Conservation (phyloP, 2,329 filamentous ascomycete genomes). For the Huntiella decipiens region DNA sequence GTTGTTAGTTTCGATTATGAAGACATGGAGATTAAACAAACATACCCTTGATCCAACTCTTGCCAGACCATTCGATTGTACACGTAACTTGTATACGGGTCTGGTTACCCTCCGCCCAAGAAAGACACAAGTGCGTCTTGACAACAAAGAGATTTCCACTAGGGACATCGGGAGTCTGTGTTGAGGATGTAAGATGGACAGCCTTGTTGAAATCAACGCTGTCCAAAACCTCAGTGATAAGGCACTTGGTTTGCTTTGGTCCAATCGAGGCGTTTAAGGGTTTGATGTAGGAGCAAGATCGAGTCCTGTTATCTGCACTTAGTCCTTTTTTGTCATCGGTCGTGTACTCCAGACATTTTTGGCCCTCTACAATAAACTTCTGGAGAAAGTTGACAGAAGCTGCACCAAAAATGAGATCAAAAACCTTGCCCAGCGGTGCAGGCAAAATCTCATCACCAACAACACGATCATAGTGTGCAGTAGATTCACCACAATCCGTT, state of each 20-base stretch:
- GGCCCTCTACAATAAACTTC: conserved; percentile 69
- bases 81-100: conserved; percentile 79
- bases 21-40: conserved; percentile 2
- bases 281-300: conserved; percentile 78
- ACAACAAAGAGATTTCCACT: conserved; percentile 79
- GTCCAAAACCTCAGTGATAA: conserved; percentile 72
- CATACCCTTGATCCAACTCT: conserved; percentile 92
- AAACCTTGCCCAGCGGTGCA: conserved; percentile 82
- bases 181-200: conserved; percentile 62
- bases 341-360: conserved; percentile 75
- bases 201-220: conserved; percentile 71
- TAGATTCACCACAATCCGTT: conserved; percentile 67
- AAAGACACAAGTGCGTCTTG: conserved; percentile 87
- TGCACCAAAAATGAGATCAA: conserved; percentile 70
- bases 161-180: conserved; percentile 85
- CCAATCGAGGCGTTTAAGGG: conserved; percentile 70
- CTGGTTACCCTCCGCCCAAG: conserved; percentile 73
- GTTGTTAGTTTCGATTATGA: conserved; percentile 5
- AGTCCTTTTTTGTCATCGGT: conserved; percentile 72
- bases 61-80: conserved; percentile 86
- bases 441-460: conserved; percentile 72
- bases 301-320: conserved; percentile 51
- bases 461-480: conserved; percentile 65
- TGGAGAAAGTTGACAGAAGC: conserved; percentile 63
- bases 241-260: conserved; percentile 85